Conservation (phyloP, 768 basidiomycete species). For the Rhizopogon vulgaris region DNA sequence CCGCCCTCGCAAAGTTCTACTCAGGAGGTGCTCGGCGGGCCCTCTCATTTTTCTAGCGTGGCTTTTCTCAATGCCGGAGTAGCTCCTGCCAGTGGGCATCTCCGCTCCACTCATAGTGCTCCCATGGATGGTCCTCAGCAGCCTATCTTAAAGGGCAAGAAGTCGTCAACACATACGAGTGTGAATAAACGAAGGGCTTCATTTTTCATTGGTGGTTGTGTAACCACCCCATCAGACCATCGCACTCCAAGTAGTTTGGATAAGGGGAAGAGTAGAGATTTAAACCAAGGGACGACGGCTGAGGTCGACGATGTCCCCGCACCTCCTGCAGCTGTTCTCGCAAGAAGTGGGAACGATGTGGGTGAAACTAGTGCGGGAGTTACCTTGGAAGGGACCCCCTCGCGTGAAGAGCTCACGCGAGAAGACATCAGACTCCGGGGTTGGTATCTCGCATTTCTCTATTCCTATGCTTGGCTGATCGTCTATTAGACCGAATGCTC, state of each 20-base stretch:
- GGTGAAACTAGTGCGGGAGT: slow-evolving; percentile 64
- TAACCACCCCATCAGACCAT: background rate
- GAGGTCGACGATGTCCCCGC: slow-evolving; percentile 31
- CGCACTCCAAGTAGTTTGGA: background rate
- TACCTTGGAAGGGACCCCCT: slow-evolving; percentile 23
- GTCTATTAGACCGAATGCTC: slow-evolving; percentile 76
- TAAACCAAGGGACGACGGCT: background rate
- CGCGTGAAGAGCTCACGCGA: slow-evolving; percentile 21
- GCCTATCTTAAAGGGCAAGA: slow-evolving; percentile 16
- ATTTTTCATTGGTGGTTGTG: background rate
- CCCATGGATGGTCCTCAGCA: slow-evolving; percentile 8
- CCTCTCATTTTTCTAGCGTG: slow-evolving; percentile 15
- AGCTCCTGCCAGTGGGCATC: slow-evolving; percentile 3
- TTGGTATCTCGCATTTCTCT: slow-evolving; percentile 24
- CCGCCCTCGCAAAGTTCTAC: background rate
- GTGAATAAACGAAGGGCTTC: background rate
- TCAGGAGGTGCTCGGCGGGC: background rate
- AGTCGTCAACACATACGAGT: background rate
- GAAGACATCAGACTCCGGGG: slow-evolving; percentile 73
- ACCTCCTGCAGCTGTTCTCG: slow-evolving; percentile 61
- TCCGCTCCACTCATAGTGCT: slow-evolving; percentile 1
- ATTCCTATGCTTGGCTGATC: slow-evolving; percentile 9
- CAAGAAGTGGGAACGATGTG: slow-evolving; percentile 49
- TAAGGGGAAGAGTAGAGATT: slow-evolving; percentile 18
- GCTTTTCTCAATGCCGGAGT: slow-evolving; percentile 14